Conservation (phyloP, 768 basidiomycete species). For the Tylopilus felleus region DNA sequence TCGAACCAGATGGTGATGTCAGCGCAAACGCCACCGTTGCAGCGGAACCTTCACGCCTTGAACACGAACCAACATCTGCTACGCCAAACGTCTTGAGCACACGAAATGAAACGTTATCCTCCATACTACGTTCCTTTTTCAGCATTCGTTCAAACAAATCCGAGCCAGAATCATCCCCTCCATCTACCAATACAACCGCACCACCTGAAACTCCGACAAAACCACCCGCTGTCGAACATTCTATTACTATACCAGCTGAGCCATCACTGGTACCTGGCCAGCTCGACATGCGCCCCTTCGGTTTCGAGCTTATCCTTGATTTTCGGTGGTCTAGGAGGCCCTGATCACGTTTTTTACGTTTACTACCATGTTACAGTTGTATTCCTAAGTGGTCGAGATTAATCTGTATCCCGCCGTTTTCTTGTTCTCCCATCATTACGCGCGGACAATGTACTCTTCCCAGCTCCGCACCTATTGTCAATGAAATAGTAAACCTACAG, state of each 20-base stretch:
- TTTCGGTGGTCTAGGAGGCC: conserved; percentile 56
- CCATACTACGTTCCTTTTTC: conserved; percentile 27
- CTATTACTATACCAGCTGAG: conserved; percentile 14
- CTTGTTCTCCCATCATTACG: neutral
- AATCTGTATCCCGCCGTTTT: conserved; percentile 10
- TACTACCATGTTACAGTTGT: conserved; percentile 17
- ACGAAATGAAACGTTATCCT: conserved; percentile 20
- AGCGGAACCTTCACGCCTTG: conserved; percentile 16
- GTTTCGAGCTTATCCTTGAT: conserved; percentile 70
- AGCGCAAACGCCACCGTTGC: conserved; percentile 31
- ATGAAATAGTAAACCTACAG: neutral
- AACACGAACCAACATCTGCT: conserved; percentile 13
- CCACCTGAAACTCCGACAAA: conserved; percentile 7
- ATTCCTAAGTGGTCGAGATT: conserved; percentile 14
- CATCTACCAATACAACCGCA: neutral
- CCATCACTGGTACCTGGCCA: conserved; percentile 41
- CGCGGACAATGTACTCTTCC: neutral
- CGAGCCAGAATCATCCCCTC: neutral
- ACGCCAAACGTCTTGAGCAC: neutral
- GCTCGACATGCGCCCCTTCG: conserved; percentile 71
- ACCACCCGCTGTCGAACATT: conserved; percentile 5
- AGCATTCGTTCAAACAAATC: conserved; percentile 8
- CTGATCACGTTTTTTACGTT: conserved; percentile 13
- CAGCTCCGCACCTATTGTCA: neutral
- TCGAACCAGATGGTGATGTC: conserved; percentile 18